A percentile compares a stretch with the other conserved stretches of the same genome.
Evolutionary conservation across 2,329 filamentous ascomycete species (phyloP).

Genomic region (Aspergillus ochraceus): DNA sequence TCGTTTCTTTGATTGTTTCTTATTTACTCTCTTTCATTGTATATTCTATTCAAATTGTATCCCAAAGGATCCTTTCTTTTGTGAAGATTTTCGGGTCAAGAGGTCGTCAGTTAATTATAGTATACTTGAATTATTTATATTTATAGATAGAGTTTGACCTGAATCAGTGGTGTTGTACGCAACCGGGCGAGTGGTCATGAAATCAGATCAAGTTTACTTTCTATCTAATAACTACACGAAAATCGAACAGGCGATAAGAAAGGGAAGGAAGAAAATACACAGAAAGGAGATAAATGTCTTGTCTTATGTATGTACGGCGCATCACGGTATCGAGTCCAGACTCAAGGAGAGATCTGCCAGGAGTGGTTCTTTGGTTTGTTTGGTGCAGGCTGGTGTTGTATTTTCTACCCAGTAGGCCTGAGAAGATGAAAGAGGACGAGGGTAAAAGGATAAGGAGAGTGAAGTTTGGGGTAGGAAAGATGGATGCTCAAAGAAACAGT

Average conservation of each 20-base stretch:
- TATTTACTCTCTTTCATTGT: background rate
- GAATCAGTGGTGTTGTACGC: too few species aligned
- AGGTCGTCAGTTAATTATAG: too few species aligned
- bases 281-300: background rate
- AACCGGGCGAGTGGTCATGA: background rate
- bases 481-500: background rate
- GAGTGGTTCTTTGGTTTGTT: too few species aligned
- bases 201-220: constrained; percentile 1
- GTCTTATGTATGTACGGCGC: background rate
- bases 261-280: background rate
- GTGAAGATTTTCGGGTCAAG: background rate
- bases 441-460: background rate
- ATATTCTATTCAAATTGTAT: background rate
- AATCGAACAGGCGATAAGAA: background rate
- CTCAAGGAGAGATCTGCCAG: too few species aligned
- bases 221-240: constrained; percentile 15
- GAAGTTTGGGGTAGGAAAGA: background rate
- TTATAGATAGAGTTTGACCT: too few species aligned
- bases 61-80: background rate
- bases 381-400: background rate
- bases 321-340: background rate
- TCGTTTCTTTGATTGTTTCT: too few species aligned
- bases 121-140: too few species aligned
- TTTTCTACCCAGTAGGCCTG: background rate
- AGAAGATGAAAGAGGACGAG: background rate